Conservation (phyloP, 805 yeast genomes). For the Hanseniaspora lachancei region DNA sequence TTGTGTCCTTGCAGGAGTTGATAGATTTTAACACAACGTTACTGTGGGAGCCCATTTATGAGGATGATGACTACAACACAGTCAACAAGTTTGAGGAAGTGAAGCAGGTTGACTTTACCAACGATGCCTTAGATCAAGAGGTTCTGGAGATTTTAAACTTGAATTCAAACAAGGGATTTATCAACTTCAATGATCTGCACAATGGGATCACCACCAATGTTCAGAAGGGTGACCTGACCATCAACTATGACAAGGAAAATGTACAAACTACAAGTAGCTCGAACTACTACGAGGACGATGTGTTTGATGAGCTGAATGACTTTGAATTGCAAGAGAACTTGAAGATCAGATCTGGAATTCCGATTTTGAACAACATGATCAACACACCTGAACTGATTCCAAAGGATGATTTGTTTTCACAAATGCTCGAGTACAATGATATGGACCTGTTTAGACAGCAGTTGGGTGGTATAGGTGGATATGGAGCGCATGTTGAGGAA, state of each 20-base stretch:
- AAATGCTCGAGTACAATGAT: conserved; percentile 10
- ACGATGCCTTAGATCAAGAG: conserved; percentile 11
- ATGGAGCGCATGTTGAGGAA: conserved; percentile 1
- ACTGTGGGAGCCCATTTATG: conserved; percentile 25
- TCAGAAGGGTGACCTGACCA: conserved; percentile 2
- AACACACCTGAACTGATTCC: neutral
- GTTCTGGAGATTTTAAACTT: conserved; percentile 7
- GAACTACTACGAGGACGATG: conserved; percentile 26
- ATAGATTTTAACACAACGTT: conserved; percentile 49
- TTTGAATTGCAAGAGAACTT: conserved; percentile 40
- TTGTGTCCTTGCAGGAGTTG: conserved; percentile 47
- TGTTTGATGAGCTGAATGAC: conserved; percentile 42
- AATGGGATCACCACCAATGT: neutral
- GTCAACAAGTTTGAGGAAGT: neutral
- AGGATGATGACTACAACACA: neutral
- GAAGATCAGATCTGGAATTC: conserved; percentile 10
- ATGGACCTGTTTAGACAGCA: conserved; percentile 11
- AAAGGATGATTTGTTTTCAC: neutral
- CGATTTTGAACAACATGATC: conserved; percentile 10
- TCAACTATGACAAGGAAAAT: neutral
- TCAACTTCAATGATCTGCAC: conserved; percentile 6
- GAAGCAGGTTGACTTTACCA: conserved; percentile 1
- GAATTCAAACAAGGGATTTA: neutral
- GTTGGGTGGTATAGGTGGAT: conserved; percentile 12
- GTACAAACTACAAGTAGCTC: neutral